These are phyloP conservation scores for Phialophora chinensis DNA, from an alignment of 2,329 filamentous ascomycete species.

Conservation along the genomic window DNA sequence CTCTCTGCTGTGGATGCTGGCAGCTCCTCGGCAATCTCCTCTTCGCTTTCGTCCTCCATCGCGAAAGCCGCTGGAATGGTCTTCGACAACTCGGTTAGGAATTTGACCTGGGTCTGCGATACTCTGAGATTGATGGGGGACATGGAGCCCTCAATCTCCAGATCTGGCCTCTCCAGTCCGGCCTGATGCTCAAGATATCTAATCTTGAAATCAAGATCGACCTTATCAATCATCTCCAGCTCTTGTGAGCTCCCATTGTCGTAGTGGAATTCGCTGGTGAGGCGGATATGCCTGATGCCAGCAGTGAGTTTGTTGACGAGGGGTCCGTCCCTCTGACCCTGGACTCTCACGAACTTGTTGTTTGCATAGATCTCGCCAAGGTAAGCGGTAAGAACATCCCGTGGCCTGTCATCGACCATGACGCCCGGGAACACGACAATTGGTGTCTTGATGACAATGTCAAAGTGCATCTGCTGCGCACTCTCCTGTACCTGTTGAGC, in stretches of 20 bases:
- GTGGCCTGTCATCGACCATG: conserved; percentile 70
- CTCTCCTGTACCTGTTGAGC: conserved; percentile 92
- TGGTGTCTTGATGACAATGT: conserved; percentile 89
- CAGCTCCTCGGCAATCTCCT: conserved; percentile 77
- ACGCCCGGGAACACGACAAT: conserved; percentile 92
- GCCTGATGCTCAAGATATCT: conserved; percentile 86
- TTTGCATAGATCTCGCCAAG: conserved; percentile 96
- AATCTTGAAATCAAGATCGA: conserved; percentile 90
- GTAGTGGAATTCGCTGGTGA: conserved; percentile 91
- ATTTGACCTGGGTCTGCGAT: conserved; percentile 89
- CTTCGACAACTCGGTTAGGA: conserved; percentile 82
- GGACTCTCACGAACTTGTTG: conserved; percentile 86
- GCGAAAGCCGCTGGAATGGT: conserved; percentile 88
- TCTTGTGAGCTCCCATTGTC: conserved; percentile 74
- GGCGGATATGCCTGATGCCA: conserved; percentile 87
- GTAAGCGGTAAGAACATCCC: conserved; percentile 89
- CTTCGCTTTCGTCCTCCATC: conserved; percentile 71
- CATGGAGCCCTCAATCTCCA: conserved; percentile 89
- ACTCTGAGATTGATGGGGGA: conserved; percentile 90
- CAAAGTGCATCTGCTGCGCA: conserved; percentile 88
- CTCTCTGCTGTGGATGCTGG: conserved; percentile 61
- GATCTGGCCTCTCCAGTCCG: conserved; percentile 80
- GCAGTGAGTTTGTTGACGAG: conserved; percentile 88
- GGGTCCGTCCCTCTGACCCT: conserved; percentile 73
- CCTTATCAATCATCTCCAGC: conserved; percentile 94